Percentiles rank a stretch among this genome's conserved stretches.
These are phyloP conservation scores for Takashimella koratensis DNA, from an alignment of 1,284 basidiomycete species.

Conservation along the genomic window DNA sequence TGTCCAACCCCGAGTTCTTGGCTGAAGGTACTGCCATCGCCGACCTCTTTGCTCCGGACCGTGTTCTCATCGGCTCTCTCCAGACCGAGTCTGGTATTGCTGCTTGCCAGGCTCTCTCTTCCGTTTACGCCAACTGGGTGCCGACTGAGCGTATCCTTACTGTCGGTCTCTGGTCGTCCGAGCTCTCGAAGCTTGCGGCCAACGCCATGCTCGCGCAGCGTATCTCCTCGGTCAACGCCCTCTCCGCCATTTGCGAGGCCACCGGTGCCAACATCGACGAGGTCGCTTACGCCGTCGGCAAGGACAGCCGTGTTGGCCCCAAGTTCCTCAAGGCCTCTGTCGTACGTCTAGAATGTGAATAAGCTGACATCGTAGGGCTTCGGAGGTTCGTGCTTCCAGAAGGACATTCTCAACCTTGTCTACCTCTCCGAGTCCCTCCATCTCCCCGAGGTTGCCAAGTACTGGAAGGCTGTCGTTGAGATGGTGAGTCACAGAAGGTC, in stretches of 20 bases:
- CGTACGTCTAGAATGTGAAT: conserved; percentile 22
- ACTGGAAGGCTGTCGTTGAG: conserved; percentile 92
- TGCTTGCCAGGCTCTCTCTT: conserved; percentile 71
- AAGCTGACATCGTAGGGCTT: conserved; percentile 57
- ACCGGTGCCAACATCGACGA: conserved; percentile 99
- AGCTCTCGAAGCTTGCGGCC: conserved; percentile 96
- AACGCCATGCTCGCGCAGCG: conserved; percentile 98
- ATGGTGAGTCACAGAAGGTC: conserved; percentile 52
- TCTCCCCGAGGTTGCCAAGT: conserved; percentile 93
- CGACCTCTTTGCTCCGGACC: conserved; percentile 85
- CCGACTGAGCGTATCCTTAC: conserved; percentile 78
- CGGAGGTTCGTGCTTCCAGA: conserved; percentile 98
- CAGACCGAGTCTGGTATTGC: conserved; percentile 77
- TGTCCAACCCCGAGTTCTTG: conserved; percentile 97
- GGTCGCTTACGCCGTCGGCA: conserved; percentile 90
- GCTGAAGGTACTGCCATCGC: conserved; percentile 94
- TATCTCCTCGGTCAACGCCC: conserved; percentile 96
- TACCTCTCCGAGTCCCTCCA: conserved; percentile 93
- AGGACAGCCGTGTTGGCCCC: conserved; percentile 86
- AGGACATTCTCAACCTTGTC: conserved; percentile 97
- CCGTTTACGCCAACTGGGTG: conserved; percentile 95
- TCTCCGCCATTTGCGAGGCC: conserved; percentile 99
- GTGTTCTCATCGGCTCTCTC: conserved; percentile 94
- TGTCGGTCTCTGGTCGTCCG: conserved; percentile 97
- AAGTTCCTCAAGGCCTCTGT: conserved; percentile 82